These are phyloP conservation scores for Lichenothelia convexa DNA, from an alignment of 495 filamentous ascomycete species.

Conservation along the genomic window DNA sequence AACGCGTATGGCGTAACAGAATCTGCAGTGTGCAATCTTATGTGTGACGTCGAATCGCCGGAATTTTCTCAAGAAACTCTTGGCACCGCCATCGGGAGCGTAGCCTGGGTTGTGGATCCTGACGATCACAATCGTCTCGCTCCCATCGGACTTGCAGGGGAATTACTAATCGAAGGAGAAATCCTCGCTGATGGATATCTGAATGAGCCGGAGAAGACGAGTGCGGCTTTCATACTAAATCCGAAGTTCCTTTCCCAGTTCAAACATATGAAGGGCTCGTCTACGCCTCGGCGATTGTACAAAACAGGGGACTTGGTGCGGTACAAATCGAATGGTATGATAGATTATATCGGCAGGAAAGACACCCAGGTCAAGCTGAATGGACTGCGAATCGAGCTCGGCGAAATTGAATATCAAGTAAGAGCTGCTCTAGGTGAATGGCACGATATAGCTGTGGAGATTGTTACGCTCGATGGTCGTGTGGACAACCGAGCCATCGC, in stretches of 20 bases:
- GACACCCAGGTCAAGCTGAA: slow-evolving; percentile 61
- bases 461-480: no score
- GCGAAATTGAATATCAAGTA: slow-evolving; percentile 72
- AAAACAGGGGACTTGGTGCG: slow-evolving; percentile 72
- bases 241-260: slow-evolving; percentile 31
- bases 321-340: slow-evolving; percentile 42
- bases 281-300: no score
- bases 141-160: slow-evolving; percentile 50
- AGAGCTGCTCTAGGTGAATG: no score
- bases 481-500: no score
- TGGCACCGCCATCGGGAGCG: slow-evolving; percentile 39
- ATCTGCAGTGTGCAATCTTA: slow-evolving; percentile 53
- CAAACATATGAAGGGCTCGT: no score
- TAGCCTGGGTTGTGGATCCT: slow-evolving; percentile 44
- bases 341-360: slow-evolving; percentile 74
- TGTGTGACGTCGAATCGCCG: slow-evolving; percentile 9
- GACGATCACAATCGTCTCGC: slow-evolving; percentile 16
- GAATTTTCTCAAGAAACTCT: slow-evolving; percentile 25
- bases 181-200: slow-evolving; percentile 71
- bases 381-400: slow-evolving; percentile 67
- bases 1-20: slow-evolving; percentile 84
- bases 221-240: slow-evolving; percentile 44
- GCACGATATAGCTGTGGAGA: no score
- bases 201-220: slow-evolving; percentile 61
- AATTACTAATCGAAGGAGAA: slow-evolving; percentile 63